Conservation (phyloP, 176 grass and related monocot species). For the Dendrocalamus sinicus region DNA sequence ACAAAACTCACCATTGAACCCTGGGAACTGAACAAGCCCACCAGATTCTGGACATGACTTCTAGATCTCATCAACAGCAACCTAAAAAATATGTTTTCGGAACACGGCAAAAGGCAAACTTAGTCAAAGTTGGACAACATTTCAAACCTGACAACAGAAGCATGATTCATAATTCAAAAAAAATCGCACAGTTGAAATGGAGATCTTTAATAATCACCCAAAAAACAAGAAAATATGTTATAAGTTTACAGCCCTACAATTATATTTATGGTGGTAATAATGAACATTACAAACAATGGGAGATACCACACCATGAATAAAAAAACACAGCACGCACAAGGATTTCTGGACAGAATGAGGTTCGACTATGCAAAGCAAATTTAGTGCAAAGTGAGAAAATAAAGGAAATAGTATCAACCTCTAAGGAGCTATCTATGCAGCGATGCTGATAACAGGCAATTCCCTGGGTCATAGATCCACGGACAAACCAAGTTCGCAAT, state of each 20-base stretch:
- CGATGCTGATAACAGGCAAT: conserved; percentile 98
- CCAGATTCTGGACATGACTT: conserved; percentile 81
- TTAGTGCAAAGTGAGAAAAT: conserved; percentile 7
- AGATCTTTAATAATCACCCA: neutral
- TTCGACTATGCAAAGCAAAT: conserved; percentile 17
- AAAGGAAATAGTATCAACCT: conserved; percentile 51
- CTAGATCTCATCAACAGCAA: conserved; percentile 97
- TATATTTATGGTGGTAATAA: conserved; percentile 7
- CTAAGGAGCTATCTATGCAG: conserved; percentile 79
- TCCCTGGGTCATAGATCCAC: conserved; percentile 97
- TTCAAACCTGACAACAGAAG: neutral
- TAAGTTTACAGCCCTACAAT: neutral
- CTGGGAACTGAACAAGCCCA: conserved; percentile 91
- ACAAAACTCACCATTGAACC: conserved; percentile 79
- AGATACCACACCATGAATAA: neutral
- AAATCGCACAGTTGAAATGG: neutral
- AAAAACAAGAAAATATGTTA: neutral
- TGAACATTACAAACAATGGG: conserved; percentile 3
- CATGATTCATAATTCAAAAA: conserved; percentile 13
- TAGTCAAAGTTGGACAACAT: neutral
- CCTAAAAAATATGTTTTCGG: conserved; percentile 46
- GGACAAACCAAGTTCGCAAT: conserved; percentile 94
- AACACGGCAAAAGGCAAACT: conserved; percentile 1
- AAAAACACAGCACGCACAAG: neutral
- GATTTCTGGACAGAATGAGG: neutral